phyloP scores from a whole-genome alignment of 495 filamentous ascomycete genomes.

The Talaromyces nanjingensis region DNA sequence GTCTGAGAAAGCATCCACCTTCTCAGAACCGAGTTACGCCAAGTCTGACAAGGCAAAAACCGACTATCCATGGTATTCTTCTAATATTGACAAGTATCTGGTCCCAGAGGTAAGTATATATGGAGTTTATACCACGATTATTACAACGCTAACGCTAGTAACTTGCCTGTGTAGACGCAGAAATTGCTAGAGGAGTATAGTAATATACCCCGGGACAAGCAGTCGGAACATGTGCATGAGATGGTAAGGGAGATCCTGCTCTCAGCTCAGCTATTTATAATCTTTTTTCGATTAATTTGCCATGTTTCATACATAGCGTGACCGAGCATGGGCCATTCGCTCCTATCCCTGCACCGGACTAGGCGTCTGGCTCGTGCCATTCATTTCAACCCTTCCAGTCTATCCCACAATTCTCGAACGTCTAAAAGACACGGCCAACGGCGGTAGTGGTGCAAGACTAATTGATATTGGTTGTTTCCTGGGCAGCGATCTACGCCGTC shows the following conservation, averaged over 20 bases:
- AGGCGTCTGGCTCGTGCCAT: slow-evolving; percentile 28
- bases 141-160: neutral
- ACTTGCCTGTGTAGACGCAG: slow-evolving; percentile 15
- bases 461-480: slow-evolving; percentile 34
- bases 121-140: neutral
- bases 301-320: slow-evolving; percentile 2
- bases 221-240: slow-evolving; percentile 9
- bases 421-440: slow-evolving; percentile 4
- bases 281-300: neutral
- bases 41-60: neutral
- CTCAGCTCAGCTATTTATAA: neutral
- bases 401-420: slow-evolving; percentile 15
- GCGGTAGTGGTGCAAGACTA: slow-evolving; percentile 10
- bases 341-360: slow-evolving; percentile 30
- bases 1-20: neutral
- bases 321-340: slow-evolving; percentile 14
- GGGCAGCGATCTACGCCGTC: slow-evolving; percentile 25
- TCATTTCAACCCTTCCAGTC: slow-evolving; percentile 19
- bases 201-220: slow-evolving; percentile 14
- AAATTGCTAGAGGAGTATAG: slow-evolving; percentile 20
- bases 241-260: neutral
- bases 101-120: slow-evolving; percentile 3
- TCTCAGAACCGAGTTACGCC: slow-evolving; percentile 10
- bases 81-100: slow-evolving; percentile 8
- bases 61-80: slow-evolving; percentile 8